Base-by-base conservation (phyloP, 768 basidiomycete species). In the Amanita subjunquillea region DNA sequence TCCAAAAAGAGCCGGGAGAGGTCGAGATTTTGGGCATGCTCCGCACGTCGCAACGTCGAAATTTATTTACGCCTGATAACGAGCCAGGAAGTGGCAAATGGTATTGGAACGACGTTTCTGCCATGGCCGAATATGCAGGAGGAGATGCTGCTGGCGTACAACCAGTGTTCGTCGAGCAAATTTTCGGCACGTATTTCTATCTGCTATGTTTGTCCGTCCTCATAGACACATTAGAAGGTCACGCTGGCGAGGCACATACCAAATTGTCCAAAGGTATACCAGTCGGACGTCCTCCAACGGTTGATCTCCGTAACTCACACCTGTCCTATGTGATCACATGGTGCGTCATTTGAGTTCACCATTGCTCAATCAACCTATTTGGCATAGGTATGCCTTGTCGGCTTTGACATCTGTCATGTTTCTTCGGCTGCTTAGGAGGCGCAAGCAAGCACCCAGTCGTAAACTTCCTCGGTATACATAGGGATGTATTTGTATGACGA, bases 241-340 rank as follows among this genome's bases (percentile, higher is more conserved):
- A 91, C 60, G 80, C 82, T 3, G 91, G 87, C 12, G 83, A 92
- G 51, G 86, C 80, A 20, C 65, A 76, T 27, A 65, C 72, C 25
- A 71, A 73, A 53, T 60, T 90, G 15, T 65, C 69, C 4, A 83
- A 80, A 54, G 96, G 93, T 12, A 73, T 86, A 43, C 96, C 96
- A 2, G 70, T 98, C 43, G 96, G 95, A 39, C 81, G 91, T 47
- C 67, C 84, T 22, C 79, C 91, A 3, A 79, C 80, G 2, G 82
- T 97, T 23, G 91, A 97, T 60, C 70, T 99, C 42, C 77, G 96
- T 45, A 99, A 99, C 66, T 81, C 91, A 36, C 96, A 99, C 69
- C 75, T 90, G 6, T 93, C 91, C 9, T 99, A 99, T 68, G 91
- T 96, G 3, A 78, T 87, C 12, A 99, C 94, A 9, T 99, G 96